Percentiles rank a stretch among this genome's conserved stretches.
Conservation (phyloP, 2,329 filamentous ascomycete species). For the Aspergillus sp. region DNA sequence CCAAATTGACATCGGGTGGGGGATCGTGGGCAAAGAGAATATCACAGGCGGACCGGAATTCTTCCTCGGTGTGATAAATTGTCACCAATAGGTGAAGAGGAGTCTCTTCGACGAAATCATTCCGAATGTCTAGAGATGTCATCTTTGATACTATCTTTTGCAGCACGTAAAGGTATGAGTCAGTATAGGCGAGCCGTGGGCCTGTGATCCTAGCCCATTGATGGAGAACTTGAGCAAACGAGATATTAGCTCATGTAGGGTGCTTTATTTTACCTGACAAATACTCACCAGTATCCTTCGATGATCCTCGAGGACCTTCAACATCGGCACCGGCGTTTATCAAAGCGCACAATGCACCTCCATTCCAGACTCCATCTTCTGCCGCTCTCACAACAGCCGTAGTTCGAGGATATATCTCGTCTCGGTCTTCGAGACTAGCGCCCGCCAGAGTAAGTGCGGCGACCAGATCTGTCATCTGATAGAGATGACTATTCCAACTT, state of each 20-base stretch:
- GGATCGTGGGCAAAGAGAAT: conserved; percentile 20
- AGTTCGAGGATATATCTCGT: conserved; percentile 17
- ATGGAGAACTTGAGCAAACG: conserved; percentile 21
- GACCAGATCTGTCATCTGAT: conserved; percentile 16
- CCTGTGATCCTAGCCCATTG: conserved; percentile 24
- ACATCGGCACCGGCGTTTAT: conserved; percentile 24
- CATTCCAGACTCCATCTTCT: conserved; percentile 26
- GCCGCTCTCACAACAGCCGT: conserved; percentile 28
- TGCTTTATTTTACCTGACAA: rapidly evolving
- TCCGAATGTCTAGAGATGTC: conserved; percentile 20
- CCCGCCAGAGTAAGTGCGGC: not conserved
- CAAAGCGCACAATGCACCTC: conserved; percentile 25
- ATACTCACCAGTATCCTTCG: conserved; percentile 17
- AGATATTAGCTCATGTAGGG: too few species aligned
- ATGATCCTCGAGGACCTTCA: conserved; percentile 12
- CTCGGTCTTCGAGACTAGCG: conserved; percentile 18
- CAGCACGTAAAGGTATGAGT: conserved; percentile 23
- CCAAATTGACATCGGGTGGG: conserved; percentile 24
- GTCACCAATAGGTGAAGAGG: conserved; percentile 26
- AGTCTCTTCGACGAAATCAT: conserved; percentile 22
- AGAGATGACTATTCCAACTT: conserved; percentile 25
- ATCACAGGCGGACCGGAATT: conserved; percentile 26
- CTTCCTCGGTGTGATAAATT: conserved; percentile 24
- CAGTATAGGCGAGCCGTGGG: conserved; percentile 26
- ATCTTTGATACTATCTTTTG: conserved; percentile 19